Conservation (phyloP, 2,329 filamentous ascomycete genomes). For the Diaporthe citrichinensis region DNA sequence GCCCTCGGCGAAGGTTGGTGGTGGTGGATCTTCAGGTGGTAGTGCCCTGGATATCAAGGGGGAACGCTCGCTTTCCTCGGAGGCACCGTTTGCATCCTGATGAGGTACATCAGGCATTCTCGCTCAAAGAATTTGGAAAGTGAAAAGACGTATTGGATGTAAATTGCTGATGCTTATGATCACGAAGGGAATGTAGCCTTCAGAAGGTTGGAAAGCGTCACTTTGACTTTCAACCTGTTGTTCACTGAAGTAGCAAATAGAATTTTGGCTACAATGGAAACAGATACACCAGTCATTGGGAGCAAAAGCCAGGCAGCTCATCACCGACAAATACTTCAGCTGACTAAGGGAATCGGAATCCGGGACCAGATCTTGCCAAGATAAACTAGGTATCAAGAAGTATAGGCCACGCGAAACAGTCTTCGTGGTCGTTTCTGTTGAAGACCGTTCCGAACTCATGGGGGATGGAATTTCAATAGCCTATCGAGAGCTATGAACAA, state of each 20-base stretch:
- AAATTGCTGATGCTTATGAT: neutral
- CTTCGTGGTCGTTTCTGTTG: neutral
- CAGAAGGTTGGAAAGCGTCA: neutral
- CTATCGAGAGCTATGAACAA: too few relatives aligned
- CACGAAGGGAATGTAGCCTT: neutral
- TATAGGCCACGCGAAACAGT: neutral
- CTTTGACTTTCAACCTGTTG: neutral
- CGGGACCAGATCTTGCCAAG: neutral
- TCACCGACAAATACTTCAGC: neutral
- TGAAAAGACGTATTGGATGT: accelerated
- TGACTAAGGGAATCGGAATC: neutral
- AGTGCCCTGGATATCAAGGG: neutral
- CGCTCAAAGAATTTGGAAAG: neutral
- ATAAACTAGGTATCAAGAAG: neutral
- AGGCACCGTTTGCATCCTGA: neutral
- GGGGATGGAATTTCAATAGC: too few relatives aligned
- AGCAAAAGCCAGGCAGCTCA: neutral
- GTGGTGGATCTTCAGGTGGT: neutral
- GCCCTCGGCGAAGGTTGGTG: neutral
- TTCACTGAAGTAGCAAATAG: neutral
- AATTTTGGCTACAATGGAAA: neutral
- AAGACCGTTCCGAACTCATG: neutral
- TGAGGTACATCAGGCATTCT: neutral
- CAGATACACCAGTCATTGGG: neutral
- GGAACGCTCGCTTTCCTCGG: neutral